Evolutionary conservation across 2,329 filamentous ascomycete species (phyloP), one percentile per base, ranked within the genome.

Genomic region (Colletotrichum incanum): DNA sequence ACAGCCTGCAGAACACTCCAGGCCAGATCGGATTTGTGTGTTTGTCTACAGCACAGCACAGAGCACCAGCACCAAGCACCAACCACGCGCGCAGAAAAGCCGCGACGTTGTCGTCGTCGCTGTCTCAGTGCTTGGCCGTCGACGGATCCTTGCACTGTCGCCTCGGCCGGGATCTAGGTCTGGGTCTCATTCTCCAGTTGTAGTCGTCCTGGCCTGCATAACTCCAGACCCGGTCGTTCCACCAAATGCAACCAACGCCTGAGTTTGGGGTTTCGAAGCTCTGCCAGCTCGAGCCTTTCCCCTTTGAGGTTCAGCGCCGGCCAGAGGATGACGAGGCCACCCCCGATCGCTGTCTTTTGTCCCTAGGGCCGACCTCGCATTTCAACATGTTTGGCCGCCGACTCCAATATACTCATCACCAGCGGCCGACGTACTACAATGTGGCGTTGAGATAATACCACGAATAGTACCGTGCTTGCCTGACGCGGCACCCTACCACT

Each of bases 181-280:
- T 62, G 28, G 50, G 39, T 41, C 55, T 43, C 28, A 54, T 63
- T 56, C 68, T 64, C 59, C 52, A 72, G 52, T 64, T 18, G 34
- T 18, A 2, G 31, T 39, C 47, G 47, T 58, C 58, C 65, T 72
- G 54, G 65, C 58, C 69, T 72, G 65, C 65, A 69, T 72, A 64
- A 60, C 58, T 69, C 58, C 58, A 60, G 65, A 64, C 69, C 69
- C 64, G 65, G 65, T 69, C 69, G 69, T 64, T 71, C 68, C 68
- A 68, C 65, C 59, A 69, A 64, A 69, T 69, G 65, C 65, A 69
- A 72, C 45, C 52, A 72, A 72, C 65, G 65, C 67, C 65, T 47
- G 59, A 69, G 52, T 69, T 68, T 72, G 59, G 65, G 65, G 65
- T 72, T 72, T 72, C 65, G 69, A 72, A 72, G 65, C 69, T 69